Percentiles rank a stretch among this genome's conserved stretches.
Conservation (phyloP, 2,329 filamentous ascomycete species). For the Ophiostoma ips region DNA sequence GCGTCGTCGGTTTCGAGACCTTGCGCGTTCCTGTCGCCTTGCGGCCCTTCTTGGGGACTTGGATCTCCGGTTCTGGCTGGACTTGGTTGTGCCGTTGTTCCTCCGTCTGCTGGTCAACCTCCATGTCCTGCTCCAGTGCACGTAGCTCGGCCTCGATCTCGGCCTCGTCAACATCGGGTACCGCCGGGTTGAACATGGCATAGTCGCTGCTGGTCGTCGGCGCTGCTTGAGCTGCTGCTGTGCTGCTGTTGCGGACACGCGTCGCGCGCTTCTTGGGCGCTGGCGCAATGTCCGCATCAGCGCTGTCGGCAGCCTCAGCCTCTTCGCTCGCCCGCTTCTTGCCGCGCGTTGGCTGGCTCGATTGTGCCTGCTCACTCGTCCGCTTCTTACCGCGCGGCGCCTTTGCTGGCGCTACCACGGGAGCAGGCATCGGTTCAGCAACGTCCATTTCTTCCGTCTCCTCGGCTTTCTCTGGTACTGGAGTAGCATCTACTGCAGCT, state of each 20-base stretch:
- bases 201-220: constrained; percentile 20
- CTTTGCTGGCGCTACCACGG: constrained; percentile 8
- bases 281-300: constrained; percentile 27
- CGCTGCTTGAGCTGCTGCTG: constrained; percentile 12
- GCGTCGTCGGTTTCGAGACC: constrained; percentile 36
- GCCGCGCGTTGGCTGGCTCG: constrained; percentile 31
- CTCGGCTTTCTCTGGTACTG: constrained; percentile 5
- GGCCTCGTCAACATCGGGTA: constrained; percentile 30
- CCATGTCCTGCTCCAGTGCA: constrained; percentile 36
- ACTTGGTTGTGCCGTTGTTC: constrained; percentile 37
- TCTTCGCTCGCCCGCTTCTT: constrained; percentile 52
- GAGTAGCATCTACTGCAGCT: constrained; percentile 4
- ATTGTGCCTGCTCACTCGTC: not conserved
- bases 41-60: constrained; percentile 39
- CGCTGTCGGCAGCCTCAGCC: constrained; percentile 32
- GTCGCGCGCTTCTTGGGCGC: constrained; percentile 46
- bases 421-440: constrained; percentile 8
- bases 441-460: not conserved
- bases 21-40: constrained; percentile 35
- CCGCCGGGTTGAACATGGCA: constrained; percentile 39
- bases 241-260: constrained; percentile 31
- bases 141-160: constrained; percentile 37
- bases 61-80: constrained; percentile 22
- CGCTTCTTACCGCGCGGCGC: constrained; percentile 17
- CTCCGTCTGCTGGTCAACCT: constrained; percentile 26